Conservation (phyloP, 129 eudicot genomes). For the Helianthus tuberosus region DNA sequence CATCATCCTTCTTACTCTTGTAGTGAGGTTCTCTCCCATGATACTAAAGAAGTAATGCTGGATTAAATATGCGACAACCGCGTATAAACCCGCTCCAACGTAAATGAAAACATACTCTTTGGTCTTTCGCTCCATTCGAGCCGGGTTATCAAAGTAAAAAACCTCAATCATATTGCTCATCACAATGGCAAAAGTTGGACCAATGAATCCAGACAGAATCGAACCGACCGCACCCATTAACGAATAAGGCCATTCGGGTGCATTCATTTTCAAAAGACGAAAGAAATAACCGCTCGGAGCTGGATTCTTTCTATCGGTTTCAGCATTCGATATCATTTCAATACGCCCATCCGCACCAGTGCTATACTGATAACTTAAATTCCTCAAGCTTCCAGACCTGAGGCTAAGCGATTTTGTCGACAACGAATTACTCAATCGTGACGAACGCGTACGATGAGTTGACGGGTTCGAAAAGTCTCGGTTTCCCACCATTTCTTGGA, state of each 20-base stretch:
- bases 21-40: constrained; percentile 99
- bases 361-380: constrained; percentile 88
- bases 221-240: constrained; percentile 96
- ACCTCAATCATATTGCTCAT: constrained; percentile 99
- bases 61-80: constrained; percentile 92
- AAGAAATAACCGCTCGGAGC: constrained; percentile 85
- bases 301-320: constrained; percentile 78
- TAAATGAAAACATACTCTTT: constrained; percentile 92
- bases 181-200: constrained; percentile 97
- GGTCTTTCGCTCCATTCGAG: constrained; percentile 92
- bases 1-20: constrained; percentile 98
- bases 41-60: constrained; percentile 99
- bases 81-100: constrained; percentile 91
- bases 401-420: constrained; percentile 92
- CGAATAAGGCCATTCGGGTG: constrained; percentile 99
- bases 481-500: constrained; percentile 98
- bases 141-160: constrained; percentile 73
- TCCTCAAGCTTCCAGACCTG: constrained; percentile 92
- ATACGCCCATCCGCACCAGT: constrained; percentile 95
- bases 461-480: constrained; percentile 90
- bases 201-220: constrained; percentile 86
- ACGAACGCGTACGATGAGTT: constrained; percentile 75
- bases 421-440: constrained; percentile 80
- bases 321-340: constrained; percentile 97
- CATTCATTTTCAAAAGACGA: constrained; percentile 85